A percentile compares a stretch with the other conserved stretches of the same genome.
Conservation (phyloP, 2,329 filamentous ascomycete species). For the Talaromyces sp. region DNA sequence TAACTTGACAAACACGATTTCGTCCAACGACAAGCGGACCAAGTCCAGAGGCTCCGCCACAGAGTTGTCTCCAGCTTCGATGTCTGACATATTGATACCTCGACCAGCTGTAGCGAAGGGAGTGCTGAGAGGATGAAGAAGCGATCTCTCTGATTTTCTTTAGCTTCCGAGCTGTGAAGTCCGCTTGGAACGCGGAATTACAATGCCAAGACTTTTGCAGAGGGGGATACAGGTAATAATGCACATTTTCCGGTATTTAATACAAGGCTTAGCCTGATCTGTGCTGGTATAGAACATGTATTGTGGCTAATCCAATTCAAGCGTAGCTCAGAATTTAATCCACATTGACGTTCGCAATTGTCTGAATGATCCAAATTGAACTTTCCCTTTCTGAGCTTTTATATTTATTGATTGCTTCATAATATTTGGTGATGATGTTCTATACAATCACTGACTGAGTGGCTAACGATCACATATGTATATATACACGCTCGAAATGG, state of each 20-base stretch:
- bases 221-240: not conserved
- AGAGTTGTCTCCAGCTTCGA: conserved; percentile 64
- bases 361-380: not conserved
- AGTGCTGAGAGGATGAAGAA: not conserved
- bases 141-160: not conserved
- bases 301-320: not conserved
- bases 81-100: conserved; percentile 68
- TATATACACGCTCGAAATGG: not conserved
- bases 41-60: conserved; percentile 93
- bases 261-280: not conserved
- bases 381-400: not conserved
- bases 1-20: conserved; percentile 95
- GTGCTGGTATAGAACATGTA: not conserved
- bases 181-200: not conserved
- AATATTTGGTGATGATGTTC: not conserved
- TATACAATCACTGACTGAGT: not conserved
- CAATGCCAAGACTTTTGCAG: not conserved
- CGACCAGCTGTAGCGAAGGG: not conserved
- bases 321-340: not conserved
- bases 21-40: conserved; percentile 88
- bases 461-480: not conserved
- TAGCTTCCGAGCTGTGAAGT: not conserved
- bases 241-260: not conserved
- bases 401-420: not conserved
- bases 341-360: not conserved